Conservation (phyloP, 2,329 filamentous ascomycete genomes). For the Exserohilum turcica region DNA sequence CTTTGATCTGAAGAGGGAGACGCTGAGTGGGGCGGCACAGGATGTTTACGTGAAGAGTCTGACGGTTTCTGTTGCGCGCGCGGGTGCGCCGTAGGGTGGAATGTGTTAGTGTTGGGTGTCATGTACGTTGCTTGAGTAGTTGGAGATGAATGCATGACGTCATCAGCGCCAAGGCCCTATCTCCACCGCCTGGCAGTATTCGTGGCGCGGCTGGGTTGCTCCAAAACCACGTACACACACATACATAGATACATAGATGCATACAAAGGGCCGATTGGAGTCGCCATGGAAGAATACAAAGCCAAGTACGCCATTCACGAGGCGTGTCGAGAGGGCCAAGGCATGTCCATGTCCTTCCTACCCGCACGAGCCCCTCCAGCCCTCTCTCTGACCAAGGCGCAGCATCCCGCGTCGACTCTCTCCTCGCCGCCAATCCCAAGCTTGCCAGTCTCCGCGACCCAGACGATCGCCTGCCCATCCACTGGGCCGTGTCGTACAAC, state of each 20-base stretch:
- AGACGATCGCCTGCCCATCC: slow-evolving; percentile 86
- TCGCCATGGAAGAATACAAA: slow-evolving; percentile 38
- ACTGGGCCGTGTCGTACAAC: slow-evolving; percentile 92
- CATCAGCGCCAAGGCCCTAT: background rate
- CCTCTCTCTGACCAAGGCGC: slow-evolving; percentile 59
- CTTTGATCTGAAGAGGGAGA: background rate
- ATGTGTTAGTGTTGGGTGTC: no score
- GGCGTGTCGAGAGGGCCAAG: slow-evolving; percentile 81
- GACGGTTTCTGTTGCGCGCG: background rate
- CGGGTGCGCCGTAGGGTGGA: no score
- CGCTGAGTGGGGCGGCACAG: background rate
- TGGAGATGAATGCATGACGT: slow-evolving; percentile 5
- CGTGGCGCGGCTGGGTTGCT: slow-evolving; percentile 5
- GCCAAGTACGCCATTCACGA: slow-evolving; percentile 84
- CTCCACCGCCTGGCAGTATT: slow-evolving; percentile 1
- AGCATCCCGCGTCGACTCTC: slow-evolving; percentile 75
- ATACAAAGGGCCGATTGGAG: no score
- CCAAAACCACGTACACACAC: background rate
- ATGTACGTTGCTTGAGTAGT: no score
- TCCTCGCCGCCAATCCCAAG: slow-evolving; percentile 78
- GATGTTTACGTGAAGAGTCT: background rate
- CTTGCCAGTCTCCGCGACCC: slow-evolving; percentile 75
- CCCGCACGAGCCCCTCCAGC: slow-evolving; percentile 54
- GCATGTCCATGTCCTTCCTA: slow-evolving; percentile 56
- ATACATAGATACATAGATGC: no score